A percentile compares a stretch with the other conserved stretches of the same genome.
phyloP scores from a whole-genome alignment of 78 protist species.

The Dictyostelium intermedium region DNA sequence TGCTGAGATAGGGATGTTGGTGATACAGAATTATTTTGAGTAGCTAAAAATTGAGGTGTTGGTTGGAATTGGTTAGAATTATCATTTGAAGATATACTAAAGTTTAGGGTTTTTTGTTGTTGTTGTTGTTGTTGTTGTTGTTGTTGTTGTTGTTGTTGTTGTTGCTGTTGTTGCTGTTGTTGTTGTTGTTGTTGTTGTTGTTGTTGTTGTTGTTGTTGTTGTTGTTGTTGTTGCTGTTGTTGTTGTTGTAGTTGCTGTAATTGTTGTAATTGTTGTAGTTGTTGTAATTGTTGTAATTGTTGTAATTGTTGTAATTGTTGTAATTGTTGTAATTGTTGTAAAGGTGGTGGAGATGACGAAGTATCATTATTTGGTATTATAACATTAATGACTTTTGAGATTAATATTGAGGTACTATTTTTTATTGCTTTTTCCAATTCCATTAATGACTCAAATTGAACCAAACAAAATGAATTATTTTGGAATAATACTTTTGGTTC shows the following conservation, averaged over 20 bases:
- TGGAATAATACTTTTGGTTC: conserved; percentile 22
- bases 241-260: neutral
- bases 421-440: conserved; percentile 31
- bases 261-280: neutral
- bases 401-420: neutral
- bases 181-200: neutral
- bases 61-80: neutral
- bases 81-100: neutral
- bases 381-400: neutral
- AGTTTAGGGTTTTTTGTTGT: neutral
- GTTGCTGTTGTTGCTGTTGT: neutral
- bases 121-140: neutral
- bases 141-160: neutral
- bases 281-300: conserved; percentile 5
- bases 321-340: neutral
- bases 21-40: neutral
- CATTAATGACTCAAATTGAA: conserved; percentile 29
- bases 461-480: neutral
- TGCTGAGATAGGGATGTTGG: neutral
- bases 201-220: neutral
- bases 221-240: neutral
- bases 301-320: neutral
- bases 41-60: neutral
- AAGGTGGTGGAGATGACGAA: neutral
- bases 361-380: neutral